Conservation (phyloP, 2,329 filamentous ascomycete genomes). For the Sarocladium kiliense region DNA sequence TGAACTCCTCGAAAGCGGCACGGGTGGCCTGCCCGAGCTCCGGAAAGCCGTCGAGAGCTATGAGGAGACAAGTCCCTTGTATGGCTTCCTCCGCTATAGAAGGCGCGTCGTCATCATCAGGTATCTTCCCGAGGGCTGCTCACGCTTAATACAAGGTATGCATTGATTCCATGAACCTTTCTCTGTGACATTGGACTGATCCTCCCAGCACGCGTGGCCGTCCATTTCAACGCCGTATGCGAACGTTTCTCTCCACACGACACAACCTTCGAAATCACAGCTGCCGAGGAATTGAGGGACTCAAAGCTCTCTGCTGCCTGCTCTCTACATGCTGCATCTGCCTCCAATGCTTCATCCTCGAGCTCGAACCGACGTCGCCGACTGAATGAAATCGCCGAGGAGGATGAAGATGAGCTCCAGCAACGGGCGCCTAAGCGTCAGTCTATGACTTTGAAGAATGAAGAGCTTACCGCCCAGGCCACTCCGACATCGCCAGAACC, state of each 20-base stretch:
- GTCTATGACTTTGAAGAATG: constrained; percentile 35
- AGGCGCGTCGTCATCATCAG: constrained; percentile 88
- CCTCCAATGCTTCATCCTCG: constrained; percentile 78
- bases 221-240: constrained; percentile 63
- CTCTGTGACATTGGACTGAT: not conserved
- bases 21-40: constrained; percentile 78
- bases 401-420: constrained; percentile 67
- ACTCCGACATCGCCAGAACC: constrained; percentile 22
- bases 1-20: constrained; percentile 69
- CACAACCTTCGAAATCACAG: constrained; percentile 71
- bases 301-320: constrained; percentile 83
- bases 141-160: constrained; percentile 85
- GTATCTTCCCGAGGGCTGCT: constrained; percentile 86
- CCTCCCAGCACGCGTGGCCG: constrained; percentile 68
- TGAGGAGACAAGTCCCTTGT: constrained; percentile 80
- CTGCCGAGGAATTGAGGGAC: constrained; percentile 77
- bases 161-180: constrained; percentile 13
- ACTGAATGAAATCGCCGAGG: constrained; percentile 90
- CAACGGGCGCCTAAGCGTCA: constrained; percentile 50
- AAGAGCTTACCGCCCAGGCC: constrained; percentile 20
- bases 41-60: constrained; percentile 73
- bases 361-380: constrained; percentile 73
- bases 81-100: constrained; percentile 85
- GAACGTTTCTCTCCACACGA: constrained; percentile 81
- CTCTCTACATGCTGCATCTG: constrained; percentile 81